A percentile compares a stretch with the other conserved stretches of the same genome.
phyloP scores from a whole-genome alignment of 163 green algal species.

The Coccomyxa subellipsoidea region DNA sequence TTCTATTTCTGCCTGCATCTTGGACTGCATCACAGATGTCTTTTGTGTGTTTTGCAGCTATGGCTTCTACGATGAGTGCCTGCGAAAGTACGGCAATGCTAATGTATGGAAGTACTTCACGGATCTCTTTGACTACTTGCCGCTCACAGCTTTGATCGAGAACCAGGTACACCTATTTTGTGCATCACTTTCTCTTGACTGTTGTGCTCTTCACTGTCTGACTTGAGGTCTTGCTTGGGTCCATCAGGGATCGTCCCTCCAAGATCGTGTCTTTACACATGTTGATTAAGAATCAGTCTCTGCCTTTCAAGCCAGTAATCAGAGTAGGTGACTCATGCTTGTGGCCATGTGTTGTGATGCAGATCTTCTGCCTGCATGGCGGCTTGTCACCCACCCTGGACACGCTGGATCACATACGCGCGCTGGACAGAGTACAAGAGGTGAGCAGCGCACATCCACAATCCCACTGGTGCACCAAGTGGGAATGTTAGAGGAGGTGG shows the following conservation, averaged over 20 bases:
- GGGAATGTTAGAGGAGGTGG: too few relatives aligned
- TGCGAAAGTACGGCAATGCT: slow-evolving; percentile 97
- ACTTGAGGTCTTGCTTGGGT: too few relatives aligned
- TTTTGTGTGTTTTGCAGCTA: slow-evolving; percentile 73
- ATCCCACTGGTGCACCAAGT: too few relatives aligned
- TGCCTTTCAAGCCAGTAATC: too few relatives aligned
- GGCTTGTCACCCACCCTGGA: slow-evolving; percentile 94
- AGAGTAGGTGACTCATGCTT: too few relatives aligned
- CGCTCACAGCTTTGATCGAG: slow-evolving; percentile 71
- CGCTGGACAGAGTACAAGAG: slow-evolving; percentile 96
- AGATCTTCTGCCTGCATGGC: slow-evolving; percentile 96
- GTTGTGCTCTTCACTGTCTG: neutral
- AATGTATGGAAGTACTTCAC: slow-evolving; percentile 99
- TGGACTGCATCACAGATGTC: neutral
- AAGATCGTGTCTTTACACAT: too few relatives aligned
- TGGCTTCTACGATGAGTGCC: slow-evolving; percentile 99
- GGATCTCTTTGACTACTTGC: slow-evolving; percentile 99
- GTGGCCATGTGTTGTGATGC: neutral
- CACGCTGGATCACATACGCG: slow-evolving; percentile 94
- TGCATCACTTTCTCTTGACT: neutral
- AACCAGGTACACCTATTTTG: too few relatives aligned
- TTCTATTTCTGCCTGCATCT: too few relatives aligned
- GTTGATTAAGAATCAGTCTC: too few relatives aligned
- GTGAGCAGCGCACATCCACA: slow-evolving; percentile 37
- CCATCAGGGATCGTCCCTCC: too few relatives aligned